These are phyloP conservation scores for Aspergillus vadensis DNA, from an alignment of 2,329 filamentous ascomycete genomes.

Conservation along the genomic window DNA sequence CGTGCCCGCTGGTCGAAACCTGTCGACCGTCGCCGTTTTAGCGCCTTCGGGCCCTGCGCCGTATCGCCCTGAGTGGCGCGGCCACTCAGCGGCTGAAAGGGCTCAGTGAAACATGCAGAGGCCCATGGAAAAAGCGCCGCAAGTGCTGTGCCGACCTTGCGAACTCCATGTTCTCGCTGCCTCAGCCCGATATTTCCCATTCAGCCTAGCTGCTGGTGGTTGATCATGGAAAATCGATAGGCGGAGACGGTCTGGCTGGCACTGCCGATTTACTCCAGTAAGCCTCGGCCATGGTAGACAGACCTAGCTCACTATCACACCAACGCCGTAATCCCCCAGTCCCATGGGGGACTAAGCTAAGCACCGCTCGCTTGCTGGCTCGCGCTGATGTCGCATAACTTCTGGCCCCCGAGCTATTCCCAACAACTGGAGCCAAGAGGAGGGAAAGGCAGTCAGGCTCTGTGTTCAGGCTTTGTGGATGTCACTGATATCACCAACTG, in stretches of 20 bases:
- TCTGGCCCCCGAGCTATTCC: neutral
- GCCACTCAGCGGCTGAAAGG: slow-evolving; percentile 20
- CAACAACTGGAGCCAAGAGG: neutral
- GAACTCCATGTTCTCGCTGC: neutral
- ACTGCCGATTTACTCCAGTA: slow-evolving; percentile 14
- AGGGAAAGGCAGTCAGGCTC: neutral
- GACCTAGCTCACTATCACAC: slow-evolving; percentile 15
- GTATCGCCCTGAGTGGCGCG: slow-evolving; percentile 20
- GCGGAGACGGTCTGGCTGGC: slow-evolving; percentile 15
- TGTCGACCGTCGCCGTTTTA: slow-evolving; percentile 28
- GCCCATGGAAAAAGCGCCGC: slow-evolving; percentile 11
- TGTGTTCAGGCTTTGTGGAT: neutral
- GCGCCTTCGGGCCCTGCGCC: slow-evolving; percentile 27
- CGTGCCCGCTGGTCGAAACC: slow-evolving; percentile 15
- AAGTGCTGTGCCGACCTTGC: slow-evolving; percentile 11
- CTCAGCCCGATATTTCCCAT: slow-evolving; percentile 7
- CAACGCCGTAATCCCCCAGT: slow-evolving; percentile 3
- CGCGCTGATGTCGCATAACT: neutral
- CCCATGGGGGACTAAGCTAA: neutral
- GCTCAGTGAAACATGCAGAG: slow-evolving; percentile 6
- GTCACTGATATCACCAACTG: slow-evolving; percentile 31
- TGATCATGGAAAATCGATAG: slow-evolving; percentile 23
- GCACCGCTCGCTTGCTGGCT: neutral
- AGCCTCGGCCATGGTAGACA: slow-evolving; percentile 10
- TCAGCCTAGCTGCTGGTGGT: slow-evolving; percentile 5